Conservation (phyloP, 768 basidiomycete species). For the Trametes villosa region DNA sequence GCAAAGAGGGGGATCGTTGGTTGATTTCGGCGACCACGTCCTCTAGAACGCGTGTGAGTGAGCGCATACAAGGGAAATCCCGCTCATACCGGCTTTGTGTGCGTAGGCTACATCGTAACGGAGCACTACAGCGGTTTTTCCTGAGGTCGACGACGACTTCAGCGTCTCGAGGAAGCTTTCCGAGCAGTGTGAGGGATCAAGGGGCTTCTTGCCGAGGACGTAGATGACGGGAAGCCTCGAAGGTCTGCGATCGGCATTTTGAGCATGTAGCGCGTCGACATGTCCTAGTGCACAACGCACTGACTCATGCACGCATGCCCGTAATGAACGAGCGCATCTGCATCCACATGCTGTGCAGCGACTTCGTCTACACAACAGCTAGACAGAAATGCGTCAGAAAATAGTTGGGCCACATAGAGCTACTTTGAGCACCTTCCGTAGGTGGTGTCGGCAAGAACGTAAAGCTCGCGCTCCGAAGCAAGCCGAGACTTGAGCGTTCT, state of each 20-base stretch:
- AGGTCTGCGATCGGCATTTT: conserved; percentile 54
- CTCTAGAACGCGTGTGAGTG: conserved; percentile 34
- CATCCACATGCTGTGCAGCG: conserved; percentile 91
- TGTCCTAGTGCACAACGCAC: conserved; percentile 52
- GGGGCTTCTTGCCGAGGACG: conserved; percentile 77
- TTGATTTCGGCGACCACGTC: conserved; percentile 37
- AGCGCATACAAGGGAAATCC: not conserved
- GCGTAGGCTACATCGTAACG: conserved; percentile 81
- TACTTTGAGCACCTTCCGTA: conserved; percentile 79
- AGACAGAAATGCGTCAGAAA: not conserved
- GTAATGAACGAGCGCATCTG: conserved; percentile 91
- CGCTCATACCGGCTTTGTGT: conserved; percentile 60
- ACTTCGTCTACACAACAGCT: conserved; percentile 98
- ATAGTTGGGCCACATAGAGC: not conserved
- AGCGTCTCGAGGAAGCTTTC: conserved; percentile 44
- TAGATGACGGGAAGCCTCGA: conserved; percentile 89
- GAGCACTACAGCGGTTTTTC: conserved; percentile 50
- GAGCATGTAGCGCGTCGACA: not conserved
- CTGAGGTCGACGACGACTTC: conserved; percentile 3
- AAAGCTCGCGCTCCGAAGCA: conserved; percentile 60
- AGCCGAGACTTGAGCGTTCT: conserved; percentile 59
- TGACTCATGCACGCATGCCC: conserved; percentile 95
- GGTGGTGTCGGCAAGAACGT: conserved; percentile 96
- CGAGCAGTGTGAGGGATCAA: conserved; percentile 61
- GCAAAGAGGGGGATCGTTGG: conserved; percentile 31